A percentile compares a stretch with the other conserved stretches of the same genome.
phyloP scores from a whole-genome alignment of 1,284 basidiomycete species.

The Sphaerobolus stellatus region DNA sequence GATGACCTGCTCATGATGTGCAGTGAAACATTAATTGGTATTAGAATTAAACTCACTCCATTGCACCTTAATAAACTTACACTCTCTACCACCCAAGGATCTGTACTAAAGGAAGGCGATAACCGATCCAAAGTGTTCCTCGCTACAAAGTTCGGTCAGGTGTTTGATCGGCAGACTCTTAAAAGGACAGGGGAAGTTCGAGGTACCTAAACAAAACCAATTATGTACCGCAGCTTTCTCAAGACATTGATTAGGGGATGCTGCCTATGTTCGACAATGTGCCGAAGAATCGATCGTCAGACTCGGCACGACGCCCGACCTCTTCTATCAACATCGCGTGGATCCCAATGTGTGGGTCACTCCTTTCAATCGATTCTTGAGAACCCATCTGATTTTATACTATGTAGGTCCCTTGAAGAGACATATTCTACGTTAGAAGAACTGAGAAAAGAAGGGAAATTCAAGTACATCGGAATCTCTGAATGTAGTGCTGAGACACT shows the following conservation, averaged over 20 bases:
- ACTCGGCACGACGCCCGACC: slow-evolving; percentile 16
- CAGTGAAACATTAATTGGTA: slow-evolving; percentile 17
- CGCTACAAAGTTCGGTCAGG: slow-evolving; percentile 21
- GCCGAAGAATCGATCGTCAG: slow-evolving; percentile 16
- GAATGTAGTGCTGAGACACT: slow-evolving; percentile 36
- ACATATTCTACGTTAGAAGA: slow-evolving; percentile 17
- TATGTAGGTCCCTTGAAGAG: slow-evolving; percentile 18
- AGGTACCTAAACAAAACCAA: no score
- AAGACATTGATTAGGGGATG: slow-evolving; percentile 9
- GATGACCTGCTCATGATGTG: background rate
- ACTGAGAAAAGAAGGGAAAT: slow-evolving; percentile 31
- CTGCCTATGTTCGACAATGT: slow-evolving; percentile 13
- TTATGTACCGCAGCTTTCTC: background rate
- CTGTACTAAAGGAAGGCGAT: slow-evolving; percentile 15
- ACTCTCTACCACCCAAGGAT: slow-evolving; percentile 9
- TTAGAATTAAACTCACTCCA: background rate
- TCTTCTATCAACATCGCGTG: slow-evolving; percentile 19
- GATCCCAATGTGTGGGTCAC: slow-evolving; percentile 18
- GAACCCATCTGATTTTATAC: background rate
- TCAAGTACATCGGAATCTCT: slow-evolving; percentile 37
- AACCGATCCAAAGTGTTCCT: slow-evolving; percentile 23
- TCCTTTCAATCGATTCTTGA: background rate
- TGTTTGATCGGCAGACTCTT: slow-evolving; percentile 10
- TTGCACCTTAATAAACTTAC: background rate
- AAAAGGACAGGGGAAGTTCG: slow-evolving; percentile 11